Evolutionary conservation across 192 early-diverging fungal genomes (phyloP), one percentile per base, ranked within the genome.

Genomic region (Coemansia asiatica): DNA sequence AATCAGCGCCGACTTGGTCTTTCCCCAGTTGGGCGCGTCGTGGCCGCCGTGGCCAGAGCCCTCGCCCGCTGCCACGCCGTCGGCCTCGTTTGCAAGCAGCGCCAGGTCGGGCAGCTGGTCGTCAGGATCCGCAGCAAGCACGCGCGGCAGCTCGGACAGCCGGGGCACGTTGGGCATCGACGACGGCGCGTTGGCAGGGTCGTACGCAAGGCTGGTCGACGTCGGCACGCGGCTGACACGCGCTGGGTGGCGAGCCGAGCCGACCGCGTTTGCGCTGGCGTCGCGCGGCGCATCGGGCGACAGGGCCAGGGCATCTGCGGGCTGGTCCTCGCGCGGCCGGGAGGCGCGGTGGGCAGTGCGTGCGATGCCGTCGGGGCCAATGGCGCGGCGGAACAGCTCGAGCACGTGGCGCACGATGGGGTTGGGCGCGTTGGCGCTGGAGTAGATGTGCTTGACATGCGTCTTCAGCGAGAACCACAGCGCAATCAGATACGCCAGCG

Each of bases 401-500:
- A 89, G 87, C 19, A 91, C 83, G 22, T 75, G 73, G 36, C 75
- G 67, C 27, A 74, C 55, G 55, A 79, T 83, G 15, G 81, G 79
- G 60, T 79, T 84, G 51, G 67, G 59, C 46, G 69, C 70, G 22
- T 62, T 58, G 2, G 23, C 16, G 48, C 66, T 80, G 16, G 79
- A 80, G 72, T 92, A 92, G 63, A 92, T 92, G 56, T 81, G 86
- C 60, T 90, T 85, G 33, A 91, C 89, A 67, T 98, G 97, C 0
- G 97, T 98, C 56, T 90, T 86, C 23, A 98, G 87, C 58, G 93
- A 94, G 62, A 97, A 98, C 85, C 88, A 90, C 58, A 98, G 84
- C 29, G 94, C 97, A 63, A 95, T 89, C 44, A 89, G 70, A 69
- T 98, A 98, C 29, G 92, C 87, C 47, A 91, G 76, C 7, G 87